Evolutionary conservation across 2,329 filamentous ascomycete species (phyloP), one percentile per base, ranked within the genome.

Genomic region (Dactylellina cionopaga): DNA sequence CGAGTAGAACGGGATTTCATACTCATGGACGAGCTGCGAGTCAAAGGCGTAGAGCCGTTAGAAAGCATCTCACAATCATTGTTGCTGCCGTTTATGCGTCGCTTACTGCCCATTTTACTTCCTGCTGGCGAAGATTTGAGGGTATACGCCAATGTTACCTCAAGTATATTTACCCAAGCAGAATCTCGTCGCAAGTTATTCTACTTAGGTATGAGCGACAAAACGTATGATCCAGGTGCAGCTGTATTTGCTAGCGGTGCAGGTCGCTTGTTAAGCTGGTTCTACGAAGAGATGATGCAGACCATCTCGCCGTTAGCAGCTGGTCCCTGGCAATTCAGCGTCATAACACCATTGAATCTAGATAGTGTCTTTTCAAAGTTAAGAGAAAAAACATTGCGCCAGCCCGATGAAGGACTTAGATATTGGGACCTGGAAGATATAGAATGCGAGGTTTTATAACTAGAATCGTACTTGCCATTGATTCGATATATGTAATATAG

Each of bases 281-380:
- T 59, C 37, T 68, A 52, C 13, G 27, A 44, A 15, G 44, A 52
- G 11, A 59, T 59, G 52, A 29, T 68, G 22, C 10, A 54, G 3
- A 59, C 22, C 19, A 25, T 22, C 1, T 68, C 52, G 63, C 54
- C 54, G 17, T 54, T 68, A 13, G 59, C 63, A 4, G 29, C 33
- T 1, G 63, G 63, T 13, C n/a, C 54, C 0, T 68, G 63, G 63
- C n/a, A 47, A 6, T 39, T 25, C 35, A 44, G 19, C 13, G 44
- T 68, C 10, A 46, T 10, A 2, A 29, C 44, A n/a, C 52, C 52
- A 9, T 27, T 27, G 6, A 25, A n/a, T 13, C 7, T 59, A 1
- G 44, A 52, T 54, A 15, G 22, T 4, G 33, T 37, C 15, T 29
- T 39, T 9, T n/a, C n/a, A 19, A n/a, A 5, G 56, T 31, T 13